Evolutionary conservation across 2,329 filamentous ascomycete species (phyloP), one percentile per base, ranked within the genome.

Genomic region (Talaromyces marneffei): DNA sequence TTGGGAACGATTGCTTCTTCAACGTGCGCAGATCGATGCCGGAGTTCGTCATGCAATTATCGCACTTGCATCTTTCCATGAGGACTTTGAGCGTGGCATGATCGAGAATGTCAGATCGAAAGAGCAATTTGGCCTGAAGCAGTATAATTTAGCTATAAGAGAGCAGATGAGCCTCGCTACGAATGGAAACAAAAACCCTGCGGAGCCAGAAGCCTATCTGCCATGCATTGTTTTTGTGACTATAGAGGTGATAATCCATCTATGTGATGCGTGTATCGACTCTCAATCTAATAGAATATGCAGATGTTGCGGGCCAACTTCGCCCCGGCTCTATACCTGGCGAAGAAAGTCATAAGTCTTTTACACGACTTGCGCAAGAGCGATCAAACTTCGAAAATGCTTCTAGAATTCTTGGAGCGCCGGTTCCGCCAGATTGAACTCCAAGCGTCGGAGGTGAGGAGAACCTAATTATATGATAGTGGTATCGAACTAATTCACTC

Each of bases 301-400:
- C 31, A 59, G 57, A 59, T 59, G 57, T 59, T 59, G 46, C 57
- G 57, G 7, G 42, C 57, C 25, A 59, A 59, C 33, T 59, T 40
- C 23, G 52, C 20, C n/a, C 39, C 57, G 8, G 57, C 57, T 3
- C 20, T 37, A 7, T 52, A 27, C 31, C n/a, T 59, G 16, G 42
- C 57, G 12, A 35, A 52, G 33, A 59, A 59, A 37, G 31, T 48
- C 5, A 52, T 50, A 52, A 10, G 42, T 27, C 42, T 59, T 23
- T 20, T 59, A 42, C 44, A 52, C 27, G 31, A 4, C 14, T 50
- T 46, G 8, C 29, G 29, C 3, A 23, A 59, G 31, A 58, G 42
- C n/a, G 39, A 48, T 18, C 14, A 40, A 16, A 59, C 44, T 5
- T 59, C 57, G 2, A 59, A 40, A 16, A 39, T 48, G 33, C 57